phyloP scores from a whole-genome alignment of 306 rosid genomes.

The Senna tora region DNA sequence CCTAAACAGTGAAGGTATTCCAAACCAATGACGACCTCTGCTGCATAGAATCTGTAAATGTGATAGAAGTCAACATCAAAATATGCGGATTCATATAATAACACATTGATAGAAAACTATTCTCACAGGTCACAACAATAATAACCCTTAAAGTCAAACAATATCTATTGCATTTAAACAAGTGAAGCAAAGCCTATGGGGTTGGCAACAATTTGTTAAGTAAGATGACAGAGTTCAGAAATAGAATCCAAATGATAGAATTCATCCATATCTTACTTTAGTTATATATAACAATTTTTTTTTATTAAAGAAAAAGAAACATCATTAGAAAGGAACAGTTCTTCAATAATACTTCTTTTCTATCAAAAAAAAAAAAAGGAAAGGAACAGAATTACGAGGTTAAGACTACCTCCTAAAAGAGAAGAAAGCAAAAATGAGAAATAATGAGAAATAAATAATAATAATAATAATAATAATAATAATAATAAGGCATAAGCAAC shows the following conservation, averaged over 20 bases:
- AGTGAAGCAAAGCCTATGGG: constrained; percentile 13
- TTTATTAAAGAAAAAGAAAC: background rate
- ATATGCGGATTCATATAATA: constrained; percentile 4
- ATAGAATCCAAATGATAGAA: background rate
- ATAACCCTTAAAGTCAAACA: background rate
- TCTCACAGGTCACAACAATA: background rate
- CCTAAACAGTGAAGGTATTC: constrained; percentile 98
- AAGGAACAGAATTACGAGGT: background rate
- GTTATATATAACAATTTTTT: background rate
- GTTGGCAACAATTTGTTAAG: constrained; percentile 20
- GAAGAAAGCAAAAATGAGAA: background rate
- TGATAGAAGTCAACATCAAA: constrained; percentile 32
- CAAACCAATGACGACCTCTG: constrained; percentile 88
- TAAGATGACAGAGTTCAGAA: constrained; percentile 21
- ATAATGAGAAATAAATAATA: background rate
- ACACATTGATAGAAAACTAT: background rate
- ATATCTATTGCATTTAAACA: background rate
- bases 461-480: background rate
- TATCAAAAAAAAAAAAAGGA: background rate
- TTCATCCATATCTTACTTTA: background rate
- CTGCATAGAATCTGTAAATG: constrained; percentile 82
- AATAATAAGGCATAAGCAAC: background rate
- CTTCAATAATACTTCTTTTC: constrained; percentile 5
- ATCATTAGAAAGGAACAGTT: background rate
- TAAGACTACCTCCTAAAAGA: background rate